These are phyloP conservation scores for Claviceps africana DNA, from an alignment of 2,329 filamentous ascomycete genomes.

Conservation along the genomic window DNA sequence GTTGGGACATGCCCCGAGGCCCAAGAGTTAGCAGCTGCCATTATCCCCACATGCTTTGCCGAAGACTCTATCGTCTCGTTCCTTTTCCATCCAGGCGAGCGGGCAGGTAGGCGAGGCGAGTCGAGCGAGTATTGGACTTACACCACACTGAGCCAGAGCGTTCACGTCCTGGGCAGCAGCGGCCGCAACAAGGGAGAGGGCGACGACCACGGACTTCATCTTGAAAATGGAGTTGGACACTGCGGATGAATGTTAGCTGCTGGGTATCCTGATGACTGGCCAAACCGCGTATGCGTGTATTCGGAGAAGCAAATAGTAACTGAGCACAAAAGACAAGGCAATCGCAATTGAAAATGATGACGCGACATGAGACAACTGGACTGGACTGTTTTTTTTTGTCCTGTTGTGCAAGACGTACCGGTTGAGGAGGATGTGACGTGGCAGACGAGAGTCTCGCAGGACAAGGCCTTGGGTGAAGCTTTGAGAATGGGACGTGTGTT, in stretches of 20 bases:
- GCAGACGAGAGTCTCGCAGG: conserved; percentile 1
- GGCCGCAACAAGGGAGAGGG: conserved; percentile 26
- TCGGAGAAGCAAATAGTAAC: too few relatives aligned
- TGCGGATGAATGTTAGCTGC: not conserved
- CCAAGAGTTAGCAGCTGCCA: conserved; percentile 5
- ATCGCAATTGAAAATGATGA: not conserved
- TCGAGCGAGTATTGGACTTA: conserved; percentile 29
- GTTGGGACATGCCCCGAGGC: not conserved
- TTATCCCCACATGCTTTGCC: too few relatives aligned
- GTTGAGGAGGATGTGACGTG: not conserved
- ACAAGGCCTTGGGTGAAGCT: not conserved
- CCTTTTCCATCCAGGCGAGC: too few relatives aligned
- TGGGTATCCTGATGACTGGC: too few relatives aligned
- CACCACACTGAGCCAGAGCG: conserved; percentile 36
- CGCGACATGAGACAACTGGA: not conserved
- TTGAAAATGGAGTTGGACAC: conserved; percentile 14
- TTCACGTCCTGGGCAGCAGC: conserved; percentile 26
- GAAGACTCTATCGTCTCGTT: too few relatives aligned
- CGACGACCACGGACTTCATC: conserved; percentile 36
- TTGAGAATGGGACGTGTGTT: not conserved
- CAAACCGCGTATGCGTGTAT: too few relatives aligned
- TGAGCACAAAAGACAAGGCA: not conserved
- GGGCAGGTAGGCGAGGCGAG: not conserved
- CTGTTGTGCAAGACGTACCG: conserved; percentile 1
- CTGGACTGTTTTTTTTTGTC: too few relatives aligned